Evolutionary conservation across 1,284 basidiomycete species (phyloP), one percentile per base, ranked within the genome.

Genomic region (Ustilago cynodontis): DNA sequence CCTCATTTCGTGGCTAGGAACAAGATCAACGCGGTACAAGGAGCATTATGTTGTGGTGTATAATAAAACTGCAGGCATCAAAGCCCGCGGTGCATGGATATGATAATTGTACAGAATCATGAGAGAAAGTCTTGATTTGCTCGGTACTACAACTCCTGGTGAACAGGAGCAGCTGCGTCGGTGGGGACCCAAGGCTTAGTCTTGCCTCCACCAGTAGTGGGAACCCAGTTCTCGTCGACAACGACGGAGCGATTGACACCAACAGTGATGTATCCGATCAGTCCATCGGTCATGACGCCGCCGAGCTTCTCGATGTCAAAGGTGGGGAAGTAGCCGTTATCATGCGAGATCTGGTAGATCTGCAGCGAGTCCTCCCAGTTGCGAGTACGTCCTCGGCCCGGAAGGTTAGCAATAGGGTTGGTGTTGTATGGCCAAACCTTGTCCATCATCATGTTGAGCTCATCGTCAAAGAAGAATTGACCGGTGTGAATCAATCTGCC

Each of bases 381-480:
- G 52, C 87, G 78, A 0, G 87, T 88, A 31, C 87, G 81, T 47
- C 86, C 86, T 69, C 86, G 82, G 65, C 83, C 71, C 28, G 77
- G 70, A 41, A 81, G 59, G 39, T 81, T 61, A 29, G 76, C 76
- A 76, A 88, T 85, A 43, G 86, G 87, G 82, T 87, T 88, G 55
- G 76, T 70, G 73, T 65, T 77, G 82, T 88, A 88, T 4, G 87
- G 87, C 69, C 72, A 78, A 33, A 87, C 62, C 80, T 83, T 83
- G 78, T 83, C 86, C 57, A 88, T 85, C 66, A 82, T 55, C 70
- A 87, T 81, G 79, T 90, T 90, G 63, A 90, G 86, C 5, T 88
- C 88, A 71, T 91, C 90, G 35, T 90, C 89, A 68, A 91, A 90
- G 87, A 91, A 91, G 84, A 90, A 90, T 78, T 91, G 90, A 1